phyloP scores from a whole-genome alignment of 495 filamentous ascomycete species.

The Trichoderma parareesei region DNA sequence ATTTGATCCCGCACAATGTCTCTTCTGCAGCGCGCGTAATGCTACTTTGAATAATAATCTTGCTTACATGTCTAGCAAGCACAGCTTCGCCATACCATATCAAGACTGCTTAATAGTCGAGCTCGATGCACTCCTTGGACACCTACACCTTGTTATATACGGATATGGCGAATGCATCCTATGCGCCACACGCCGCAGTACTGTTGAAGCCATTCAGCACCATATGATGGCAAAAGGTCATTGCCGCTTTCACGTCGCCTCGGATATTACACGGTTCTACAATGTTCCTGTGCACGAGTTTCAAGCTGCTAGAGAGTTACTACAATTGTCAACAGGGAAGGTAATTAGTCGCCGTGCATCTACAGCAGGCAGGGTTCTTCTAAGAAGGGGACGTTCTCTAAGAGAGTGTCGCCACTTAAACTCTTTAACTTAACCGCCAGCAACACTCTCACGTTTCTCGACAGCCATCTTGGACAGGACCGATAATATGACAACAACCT shows the following conservation, averaged over 20 bases:
- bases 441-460: not conserved
- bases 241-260: conserved; percentile 21
- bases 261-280: conserved; percentile 21
- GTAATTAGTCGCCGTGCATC: conserved; percentile 19
- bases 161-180: conserved; percentile 26
- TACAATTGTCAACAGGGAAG: conserved; percentile 25
- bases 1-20: conserved; percentile 20
- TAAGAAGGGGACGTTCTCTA: not conserved
- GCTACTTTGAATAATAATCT: conserved; percentile 21
- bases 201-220: conserved; percentile 18
- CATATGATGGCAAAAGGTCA: conserved; percentile 26
- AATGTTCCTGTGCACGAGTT: conserved; percentile 12
- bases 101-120: conserved; percentile 22
- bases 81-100: conserved; percentile 26
- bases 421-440: not conserved
- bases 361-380: not conserved
- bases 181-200: conserved; percentile 19
- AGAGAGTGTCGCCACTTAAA: not conserved
- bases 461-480: not conserved
- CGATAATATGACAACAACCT: not conserved
- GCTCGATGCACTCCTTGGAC: conserved; percentile 22
- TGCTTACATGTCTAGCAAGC: conserved; percentile 24
- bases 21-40: conserved; percentile 21
- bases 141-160: conserved; percentile 24
- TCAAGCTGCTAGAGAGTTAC: conserved; percentile 5